Conservation (phyloP, 306 rosid genomes). For the Hippophae tibetana region DNA sequence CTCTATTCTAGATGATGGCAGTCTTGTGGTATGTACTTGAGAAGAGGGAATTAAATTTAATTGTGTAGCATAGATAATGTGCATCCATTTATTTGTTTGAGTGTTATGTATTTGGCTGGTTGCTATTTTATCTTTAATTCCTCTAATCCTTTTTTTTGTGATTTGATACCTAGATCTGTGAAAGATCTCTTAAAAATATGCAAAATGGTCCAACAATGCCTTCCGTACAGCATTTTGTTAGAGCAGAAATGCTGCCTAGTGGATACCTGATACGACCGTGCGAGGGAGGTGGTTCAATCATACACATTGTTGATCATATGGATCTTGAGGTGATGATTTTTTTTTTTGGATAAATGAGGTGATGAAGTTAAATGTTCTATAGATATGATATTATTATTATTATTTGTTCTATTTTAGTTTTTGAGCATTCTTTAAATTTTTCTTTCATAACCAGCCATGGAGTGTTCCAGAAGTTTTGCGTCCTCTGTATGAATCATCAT, state of each 20-base stretch:
- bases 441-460: conserved; percentile 59
- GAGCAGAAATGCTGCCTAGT: conserved; percentile 95
- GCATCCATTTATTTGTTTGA: neutral
- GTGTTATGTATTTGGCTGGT: neutral
- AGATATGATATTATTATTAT: neutral
- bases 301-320: conserved; percentile 91
- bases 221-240: conserved; percentile 89
- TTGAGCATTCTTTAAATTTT: no score
- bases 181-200: conserved; percentile 86
- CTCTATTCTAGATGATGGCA: conserved; percentile 88
- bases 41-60: conserved; percentile 3
- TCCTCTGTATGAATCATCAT: conserved; percentile 82
- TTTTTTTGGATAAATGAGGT: neutral
- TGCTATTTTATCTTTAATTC: neutral
- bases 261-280: conserved; percentile 92
- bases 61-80: neutral
- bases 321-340: conserved; percentile 62
- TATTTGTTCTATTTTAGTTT: neutral
- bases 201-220: conserved; percentile 98
- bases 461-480: conserved; percentile 95
- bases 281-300: conserved; percentile 97
- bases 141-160: conserved; percentile 13
- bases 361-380: neutral
- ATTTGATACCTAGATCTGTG: conserved; percentile 51
- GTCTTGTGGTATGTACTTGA: conserved; percentile 68